phyloP scores from a whole-genome alignment of 495 filamentous ascomycete genomes.

The Penicillium manginii region DNA sequence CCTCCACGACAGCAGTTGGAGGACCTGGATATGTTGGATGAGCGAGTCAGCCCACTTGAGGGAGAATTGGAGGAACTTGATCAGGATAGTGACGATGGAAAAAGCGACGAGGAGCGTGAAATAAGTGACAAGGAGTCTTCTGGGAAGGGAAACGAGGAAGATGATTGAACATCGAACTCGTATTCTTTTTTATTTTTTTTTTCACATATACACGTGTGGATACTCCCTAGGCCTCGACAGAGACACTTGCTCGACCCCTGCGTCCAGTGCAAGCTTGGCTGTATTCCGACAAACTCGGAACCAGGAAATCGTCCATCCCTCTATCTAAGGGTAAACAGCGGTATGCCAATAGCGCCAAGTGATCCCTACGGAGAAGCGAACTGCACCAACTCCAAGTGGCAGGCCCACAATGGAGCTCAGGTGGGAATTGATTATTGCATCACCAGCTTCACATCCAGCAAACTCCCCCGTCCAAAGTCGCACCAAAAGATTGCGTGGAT shows the following conservation, averaged over 20 bases:
- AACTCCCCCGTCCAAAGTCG: not conserved
- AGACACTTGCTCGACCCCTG: not conserved
- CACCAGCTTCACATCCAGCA: not conserved
- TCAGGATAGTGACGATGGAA: constrained; percentile 58
- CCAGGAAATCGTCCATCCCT: not conserved
- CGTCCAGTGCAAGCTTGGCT: not conserved
- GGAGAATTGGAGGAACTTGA: constrained; percentile 86
- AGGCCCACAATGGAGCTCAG: not conserved
- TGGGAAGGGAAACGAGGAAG: constrained; percentile 15
- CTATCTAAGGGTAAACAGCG: not conserved
- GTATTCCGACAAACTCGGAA: not conserved
- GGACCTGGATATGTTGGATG: constrained; percentile 86
- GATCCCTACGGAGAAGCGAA: not conserved
- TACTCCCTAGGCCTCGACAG: not conserved
- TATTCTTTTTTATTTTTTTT: not conserved
- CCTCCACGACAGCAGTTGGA: constrained; percentile 81
- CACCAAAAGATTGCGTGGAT: not conserved
- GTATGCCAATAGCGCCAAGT: not conserved
- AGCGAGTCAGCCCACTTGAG: constrained; percentile 77
- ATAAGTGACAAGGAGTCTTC: constrained; percentile 24
- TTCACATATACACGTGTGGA: not conserved
- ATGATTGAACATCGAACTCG: constrained; percentile 28
- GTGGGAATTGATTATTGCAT: not conserved
- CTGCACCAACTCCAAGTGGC: not conserved
- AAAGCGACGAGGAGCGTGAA: constrained; percentile 19